Base-by-base conservation (phyloP, 1,139 yeast genomes). In the Groenewaldozyma sp. region DNA sequence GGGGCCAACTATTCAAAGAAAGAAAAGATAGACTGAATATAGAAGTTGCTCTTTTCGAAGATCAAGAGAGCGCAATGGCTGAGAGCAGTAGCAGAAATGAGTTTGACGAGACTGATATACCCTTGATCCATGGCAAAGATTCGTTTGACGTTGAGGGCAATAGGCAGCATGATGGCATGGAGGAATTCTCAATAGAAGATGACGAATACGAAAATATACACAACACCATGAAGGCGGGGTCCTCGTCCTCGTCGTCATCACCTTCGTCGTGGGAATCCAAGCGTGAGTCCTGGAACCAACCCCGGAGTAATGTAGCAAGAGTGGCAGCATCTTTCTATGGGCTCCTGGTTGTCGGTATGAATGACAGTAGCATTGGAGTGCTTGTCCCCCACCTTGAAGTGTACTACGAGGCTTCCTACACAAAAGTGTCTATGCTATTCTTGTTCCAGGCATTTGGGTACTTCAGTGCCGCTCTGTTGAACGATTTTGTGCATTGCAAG, bases 401-500 rank as follows among this genome's bases (percentile, higher is more conserved):
- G 13, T 36, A 53, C 43, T 58, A 57, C 38, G 24, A 48, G 13
- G 40, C 53, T 22, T 36, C 45, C 13, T 52, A 57, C 41, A 42
- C 49, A n/a, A 43, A 48, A 2, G 52, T 56, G 3, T 52, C 59
- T 2, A 33, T 54, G 10, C 47, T 54, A 10, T 52, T 56, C 33
- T 42, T 58, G 21, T 47, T 54, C 2, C 57, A 58, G 4, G 50
- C 50, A 19, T 24, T 47, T 1, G 71, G 71, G 0, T 65, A 55
- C 43, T 52, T 64, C n/a, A 29, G 59, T 0, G 61, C 67, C 6
- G 70, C 71, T 0, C 28, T 55, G 11, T 38, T 57, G 10, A 53
- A 60, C n/a, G 57, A 60, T 33, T 42, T 49, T 20, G 48, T 64
- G 27, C 72, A 69, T 41, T 56, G 62, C 2, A 52, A 56, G 53